Conservation (phyloP, 2,329 filamentous ascomycete species). For the Hansfordia pulvinata region DNA sequence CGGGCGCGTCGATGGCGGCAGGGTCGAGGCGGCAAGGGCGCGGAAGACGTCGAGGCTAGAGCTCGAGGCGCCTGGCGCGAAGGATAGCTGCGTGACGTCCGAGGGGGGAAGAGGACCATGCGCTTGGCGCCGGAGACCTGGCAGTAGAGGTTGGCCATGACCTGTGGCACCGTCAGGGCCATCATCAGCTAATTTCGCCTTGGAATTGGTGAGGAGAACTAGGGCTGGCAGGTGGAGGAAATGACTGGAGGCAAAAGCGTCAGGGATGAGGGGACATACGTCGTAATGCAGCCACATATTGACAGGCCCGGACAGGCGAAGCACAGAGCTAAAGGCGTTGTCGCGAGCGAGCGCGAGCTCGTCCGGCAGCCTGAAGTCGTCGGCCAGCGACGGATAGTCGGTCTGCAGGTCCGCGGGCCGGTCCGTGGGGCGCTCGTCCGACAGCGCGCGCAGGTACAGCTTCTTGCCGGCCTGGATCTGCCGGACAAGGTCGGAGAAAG, state of each 20-base stretch:
- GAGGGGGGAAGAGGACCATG: slow-evolving; percentile 67
- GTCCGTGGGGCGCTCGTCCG: slow-evolving; percentile 52
- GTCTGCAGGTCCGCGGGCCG: slow-evolving; percentile 52
- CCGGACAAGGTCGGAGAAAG: slow-evolving; percentile 53
- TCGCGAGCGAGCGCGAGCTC: slow-evolving; percentile 43
- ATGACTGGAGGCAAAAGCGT: not conserved
- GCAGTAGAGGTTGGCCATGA: slow-evolving; percentile 78
- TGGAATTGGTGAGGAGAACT: no score
- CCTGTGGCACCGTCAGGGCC: slow-evolving; percentile 26
- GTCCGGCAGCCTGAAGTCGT: slow-evolving; percentile 57
- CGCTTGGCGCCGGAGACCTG: slow-evolving; percentile 64
- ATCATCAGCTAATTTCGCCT: no score
- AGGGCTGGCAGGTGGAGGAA: slow-evolving; percentile 3
- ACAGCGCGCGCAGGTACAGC: slow-evolving; percentile 70
- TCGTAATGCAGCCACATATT: slow-evolving; percentile 90
- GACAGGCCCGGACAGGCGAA: slow-evolving; percentile 67
- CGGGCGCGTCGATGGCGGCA: slow-evolving; percentile 40
- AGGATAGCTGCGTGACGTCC: slow-evolving; percentile 56
- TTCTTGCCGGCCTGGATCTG: slow-evolving; percentile 43
- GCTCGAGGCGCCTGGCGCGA: slow-evolving; percentile 67
- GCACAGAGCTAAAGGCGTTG: slow-evolving; percentile 63
- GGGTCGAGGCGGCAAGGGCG: slow-evolving; percentile 20
- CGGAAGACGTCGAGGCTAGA: slow-evolving; percentile 64
- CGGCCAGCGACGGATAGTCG: slow-evolving; percentile 58
- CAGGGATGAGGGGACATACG: slow-evolving; percentile 25